Percentiles rank a stretch among this genome's conserved stretches.
Conservation (phyloP, 257 asterid species). For the Scutellaria minor region DNA sequence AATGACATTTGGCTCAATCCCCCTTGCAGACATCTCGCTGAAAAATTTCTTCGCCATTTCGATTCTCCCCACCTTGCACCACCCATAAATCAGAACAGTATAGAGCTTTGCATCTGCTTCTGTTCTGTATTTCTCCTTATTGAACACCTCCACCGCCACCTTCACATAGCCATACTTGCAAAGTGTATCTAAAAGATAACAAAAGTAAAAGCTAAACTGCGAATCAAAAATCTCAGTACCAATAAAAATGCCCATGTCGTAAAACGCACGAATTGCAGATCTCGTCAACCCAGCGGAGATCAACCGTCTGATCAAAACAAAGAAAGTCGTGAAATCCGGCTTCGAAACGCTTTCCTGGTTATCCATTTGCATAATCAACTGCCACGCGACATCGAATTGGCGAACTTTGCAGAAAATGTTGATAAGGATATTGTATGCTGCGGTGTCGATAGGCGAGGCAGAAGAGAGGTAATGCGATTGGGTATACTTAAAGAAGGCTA, state of each 20-base stretch:
- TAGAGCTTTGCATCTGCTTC: constrained; percentile 62
- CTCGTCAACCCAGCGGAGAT: constrained; percentile 73
- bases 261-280: constrained; percentile 72
- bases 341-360: constrained; percentile 35
- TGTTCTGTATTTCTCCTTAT: constrained; percentile 71
- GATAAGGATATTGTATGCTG: constrained; percentile 66
- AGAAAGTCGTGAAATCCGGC: constrained; percentile 81
- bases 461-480: constrained; percentile 43
- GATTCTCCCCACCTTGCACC: constrained; percentile 75
- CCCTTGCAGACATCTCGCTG: constrained; percentile 72
- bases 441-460: constrained; percentile 49
- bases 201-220: constrained; percentile 47
- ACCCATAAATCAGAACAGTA: constrained; percentile 80
- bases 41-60: constrained; percentile 75
- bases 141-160: constrained; percentile 79
- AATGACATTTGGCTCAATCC: constrained; percentile 71
- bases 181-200: constrained; percentile 78
- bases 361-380: constrained; percentile 74
- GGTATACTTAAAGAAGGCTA: constrained; percentile 70
- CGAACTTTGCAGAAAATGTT: constrained; percentile 75
- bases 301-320: constrained; percentile 66
- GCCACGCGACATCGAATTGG: constrained; percentile 90
- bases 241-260: constrained; percentile 67
- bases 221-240: constrained; percentile 44
- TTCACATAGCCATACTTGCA: constrained; percentile 87